Evolutionary conservation across 495 filamentous ascomycete species (phyloP), one percentile per base, ranked within the genome.

Genomic region (Mytilinidion resinicola): DNA sequence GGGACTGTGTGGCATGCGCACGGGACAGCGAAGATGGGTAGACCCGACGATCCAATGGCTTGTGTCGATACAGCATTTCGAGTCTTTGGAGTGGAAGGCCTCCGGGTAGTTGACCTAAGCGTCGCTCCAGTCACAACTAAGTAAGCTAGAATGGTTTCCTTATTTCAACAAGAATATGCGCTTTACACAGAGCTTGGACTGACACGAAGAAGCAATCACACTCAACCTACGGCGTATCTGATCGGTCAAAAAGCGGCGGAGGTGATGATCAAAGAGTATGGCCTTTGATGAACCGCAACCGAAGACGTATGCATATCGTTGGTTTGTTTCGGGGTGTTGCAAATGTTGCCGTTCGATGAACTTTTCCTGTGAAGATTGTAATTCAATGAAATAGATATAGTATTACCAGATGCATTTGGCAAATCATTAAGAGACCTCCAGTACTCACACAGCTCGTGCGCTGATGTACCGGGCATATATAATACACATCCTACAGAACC

Each of bases 251-350:
- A 72, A 5, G 71, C 67, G 6, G 74, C 72, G 3, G 75, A 78
- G 55, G 77, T 72, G 61, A 44, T 79, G 37, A 71, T 78, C 49
- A 58, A 63, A 36, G 75, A 78, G 61, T 76, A 81, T 39, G 8
- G 36, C 0, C 57, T 60, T 48, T 53, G 50, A 53, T n/a, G 36
- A 37, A 38, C 3, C 25, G 25, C 25, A 30, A 30, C 25, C 2
- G 25, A 6, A 3, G 25, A 30, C 25, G 25, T 30, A 2, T 30
- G 6, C 2, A 43, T 4, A n/a, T 43, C 17, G 41, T 4, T 43
- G 41, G 14, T 9, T 9, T n/a, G 14, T n/a, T 9, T 43, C 17
- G 41, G 8, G 41, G 41, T 43, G 3, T 43, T 43, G 2, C 41
- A 30, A 3, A 30, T 30, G 3, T 30, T 30, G 25, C 25, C 25